Conservation (phyloP, 2,329 filamentous ascomycete genomes). For the Ascochyta clinopodiicola region DNA sequence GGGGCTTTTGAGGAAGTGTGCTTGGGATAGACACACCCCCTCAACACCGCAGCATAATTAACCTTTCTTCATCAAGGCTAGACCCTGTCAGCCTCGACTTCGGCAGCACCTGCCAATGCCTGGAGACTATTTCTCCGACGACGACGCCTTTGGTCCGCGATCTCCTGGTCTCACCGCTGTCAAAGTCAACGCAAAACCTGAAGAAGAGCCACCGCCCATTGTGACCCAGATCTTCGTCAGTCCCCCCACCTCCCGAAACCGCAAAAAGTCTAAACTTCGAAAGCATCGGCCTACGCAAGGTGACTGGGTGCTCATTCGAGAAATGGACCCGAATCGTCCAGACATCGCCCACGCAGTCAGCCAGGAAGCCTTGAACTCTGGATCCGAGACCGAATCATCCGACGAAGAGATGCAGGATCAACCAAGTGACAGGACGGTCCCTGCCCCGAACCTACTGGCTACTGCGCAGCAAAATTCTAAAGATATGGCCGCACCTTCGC, state of each 20-base stretch:
- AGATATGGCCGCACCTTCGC: background rate
- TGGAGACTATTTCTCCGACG: slow-evolving; percentile 57
- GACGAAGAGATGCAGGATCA: slow-evolving; percentile 49
- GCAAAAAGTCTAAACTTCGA: slow-evolving; percentile 55
- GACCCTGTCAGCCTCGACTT: slow-evolving; percentile 23
- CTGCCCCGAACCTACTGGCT: background rate
- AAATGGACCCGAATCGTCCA: slow-evolving; percentile 68
- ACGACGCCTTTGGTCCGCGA: slow-evolving; percentile 53
- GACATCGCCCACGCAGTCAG: slow-evolving; percentile 69
- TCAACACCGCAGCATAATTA: background rate
- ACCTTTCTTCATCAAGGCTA: slow-evolving; percentile 2
- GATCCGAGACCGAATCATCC: slow-evolving; percentile 53
- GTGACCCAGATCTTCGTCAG: slow-evolving; percentile 42
- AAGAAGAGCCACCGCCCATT: slow-evolving; percentile 57
- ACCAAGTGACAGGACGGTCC: slow-evolving; percentile 18
- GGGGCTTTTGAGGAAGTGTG: slow-evolving; percentile 30
- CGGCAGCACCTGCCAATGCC: slow-evolving; percentile 38
- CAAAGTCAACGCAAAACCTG: slow-evolving; percentile 56
- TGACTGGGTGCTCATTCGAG: slow-evolving; percentile 71
- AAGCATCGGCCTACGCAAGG: slow-evolving; percentile 65
- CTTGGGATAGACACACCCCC: slow-evolving; percentile 24
- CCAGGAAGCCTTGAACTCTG: slow-evolving; percentile 57
- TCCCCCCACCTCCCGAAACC: slow-evolving; percentile 55
- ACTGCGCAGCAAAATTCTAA: background rate
- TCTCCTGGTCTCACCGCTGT: slow-evolving; percentile 52